Percentiles rank a stretch among this genome's conserved stretches.
These are phyloP conservation scores for Backusella circina DNA, from an alignment of 192 early-diverging fungal genomes.

Conservation along the genomic window DNA sequence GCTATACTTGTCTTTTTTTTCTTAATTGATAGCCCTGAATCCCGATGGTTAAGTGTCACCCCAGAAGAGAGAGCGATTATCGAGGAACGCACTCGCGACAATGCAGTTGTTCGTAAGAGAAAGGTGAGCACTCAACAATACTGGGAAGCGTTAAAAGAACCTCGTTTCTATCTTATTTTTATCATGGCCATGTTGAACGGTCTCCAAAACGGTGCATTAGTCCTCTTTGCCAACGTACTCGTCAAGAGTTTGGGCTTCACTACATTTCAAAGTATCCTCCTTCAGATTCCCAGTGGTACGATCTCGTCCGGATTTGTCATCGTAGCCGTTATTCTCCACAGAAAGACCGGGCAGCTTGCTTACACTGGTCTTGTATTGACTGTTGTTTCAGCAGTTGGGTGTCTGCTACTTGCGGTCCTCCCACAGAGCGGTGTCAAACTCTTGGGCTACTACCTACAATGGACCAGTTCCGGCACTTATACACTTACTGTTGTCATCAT, in stretches of 20 bases:
- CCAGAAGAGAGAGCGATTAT: constrained; percentile 24
- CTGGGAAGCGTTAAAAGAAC: constrained; percentile 17
- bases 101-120: not conserved
- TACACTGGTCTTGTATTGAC: not conserved
- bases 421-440: not conserved
- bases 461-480: not conserved
- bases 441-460: not conserved
- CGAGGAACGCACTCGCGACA: constrained; percentile 18
- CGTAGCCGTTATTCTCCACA: not conserved
- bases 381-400: not conserved
- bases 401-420: not conserved
- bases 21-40: constrained; percentile 15
- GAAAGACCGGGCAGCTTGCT: not conserved
- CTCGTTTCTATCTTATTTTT: constrained; percentile 10
- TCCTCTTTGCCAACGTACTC: constrained; percentile 8
- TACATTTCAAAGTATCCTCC: not conserved
- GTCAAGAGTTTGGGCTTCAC: constrained; percentile 16
- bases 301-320: not conserved
- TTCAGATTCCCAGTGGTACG: constrained; percentile 3
- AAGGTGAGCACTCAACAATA: constrained; percentile 16
- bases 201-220: constrained; percentile 20
- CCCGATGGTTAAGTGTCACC: not conserved
- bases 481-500: not conserved
- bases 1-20: constrained; percentile 19
- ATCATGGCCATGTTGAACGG: not conserved